Conservation (phyloP, 1,284 basidiomycete species). For the Moesziomyces antarcticus region DNA sequence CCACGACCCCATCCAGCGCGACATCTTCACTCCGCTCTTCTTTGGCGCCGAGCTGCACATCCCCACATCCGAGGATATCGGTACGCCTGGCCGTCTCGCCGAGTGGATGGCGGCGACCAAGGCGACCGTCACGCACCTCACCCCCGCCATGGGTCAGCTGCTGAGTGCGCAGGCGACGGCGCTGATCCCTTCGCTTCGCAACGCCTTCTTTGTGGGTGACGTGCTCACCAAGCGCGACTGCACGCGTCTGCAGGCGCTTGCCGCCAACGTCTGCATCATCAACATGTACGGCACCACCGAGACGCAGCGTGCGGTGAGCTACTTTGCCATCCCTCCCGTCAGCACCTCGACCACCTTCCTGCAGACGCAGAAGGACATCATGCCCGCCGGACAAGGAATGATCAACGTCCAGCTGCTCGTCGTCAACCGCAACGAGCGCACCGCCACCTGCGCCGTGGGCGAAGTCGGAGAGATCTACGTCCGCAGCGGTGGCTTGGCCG, state of each 20-base stretch:
- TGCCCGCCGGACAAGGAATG: conserved; percentile 98
- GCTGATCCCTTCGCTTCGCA: conserved; percentile 85
- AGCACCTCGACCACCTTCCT: conserved; percentile 88
- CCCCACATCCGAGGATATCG: conserved; percentile 96
- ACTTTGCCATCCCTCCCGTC: conserved; percentile 91
- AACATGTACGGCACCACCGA: conserved; percentile 99
- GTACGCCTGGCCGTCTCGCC: conserved; percentile 93
- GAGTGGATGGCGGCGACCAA: conserved; percentile 97
- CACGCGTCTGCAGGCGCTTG: conserved; percentile 90
- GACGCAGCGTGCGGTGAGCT: conserved; percentile 97
- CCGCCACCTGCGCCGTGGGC: conserved; percentile 89
- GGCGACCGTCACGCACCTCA: conserved; percentile 87
- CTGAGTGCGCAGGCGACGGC: conserved; percentile 93
- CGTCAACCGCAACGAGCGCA: conserved; percentile 91
- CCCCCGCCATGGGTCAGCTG: conserved; percentile 95
- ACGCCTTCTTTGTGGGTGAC: conserved; percentile 99
- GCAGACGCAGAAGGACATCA: conserved; percentile 94
- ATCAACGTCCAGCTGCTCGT: conserved; percentile 96
- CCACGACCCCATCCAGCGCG: conserved; percentile 98
- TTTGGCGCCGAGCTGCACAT: conserved; percentile 95
- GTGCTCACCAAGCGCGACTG: conserved; percentile 98
- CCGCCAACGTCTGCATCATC: conserved; percentile 86
- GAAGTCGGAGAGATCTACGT: conserved; percentile 99
- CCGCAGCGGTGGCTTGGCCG: conserved; percentile 92
- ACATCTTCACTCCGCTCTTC: conserved; percentile 99